Evolutionary conservation across 2,329 filamentous ascomycete species (phyloP).

Genomic region (Pseudocercospora macadamiae): DNA sequence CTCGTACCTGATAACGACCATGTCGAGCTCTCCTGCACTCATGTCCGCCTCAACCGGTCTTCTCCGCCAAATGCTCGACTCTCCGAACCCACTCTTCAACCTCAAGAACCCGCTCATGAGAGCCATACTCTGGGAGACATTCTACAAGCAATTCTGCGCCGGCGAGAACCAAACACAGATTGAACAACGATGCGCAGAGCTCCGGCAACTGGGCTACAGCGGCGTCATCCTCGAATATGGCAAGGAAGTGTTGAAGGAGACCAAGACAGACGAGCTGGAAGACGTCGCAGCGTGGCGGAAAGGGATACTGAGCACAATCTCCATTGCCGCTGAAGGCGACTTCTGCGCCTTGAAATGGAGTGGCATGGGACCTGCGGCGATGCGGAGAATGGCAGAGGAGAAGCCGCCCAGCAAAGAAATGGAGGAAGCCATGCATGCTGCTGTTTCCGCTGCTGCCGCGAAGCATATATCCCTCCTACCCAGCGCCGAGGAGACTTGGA

Average conservation of each 20-base stretch:
- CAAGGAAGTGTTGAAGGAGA: slow-evolving; percentile 69
- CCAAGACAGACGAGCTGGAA: slow-evolving; percentile 56
- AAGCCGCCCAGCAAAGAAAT: slow-evolving; percentile 67
- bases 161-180: slow-evolving; percentile 75
- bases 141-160: slow-evolving; percentile 90
- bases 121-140: slow-evolving; percentile 74
- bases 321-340: slow-evolving; percentile 54
- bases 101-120: slow-evolving; percentile 73
- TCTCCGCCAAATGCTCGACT: slow-evolving; percentile 71
- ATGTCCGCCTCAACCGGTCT: slow-evolving; percentile 70
- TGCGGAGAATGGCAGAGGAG: slow-evolving; percentile 66
- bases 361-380: slow-evolving; percentile 74
- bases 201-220: slow-evolving; percentile 76
- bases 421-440: slow-evolving; percentile 68
- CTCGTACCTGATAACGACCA: slow-evolving; percentile 68
- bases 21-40: slow-evolving; percentile 71
- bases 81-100: slow-evolving; percentile 66
- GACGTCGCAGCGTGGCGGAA: slow-evolving; percentile 73
- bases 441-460: slow-evolving; percentile 71
- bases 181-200: slow-evolving; percentile 61
- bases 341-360: slow-evolving; percentile 70
- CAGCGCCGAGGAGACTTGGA: slow-evolving; percentile 79
- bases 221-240: slow-evolving; percentile 87
- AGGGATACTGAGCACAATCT: slow-evolving; percentile 74
- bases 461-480: slow-evolving; percentile 76